These are phyloP conservation scores for Strigomonas culicis DNA, from an alignment of 208 protist species.

Conservation along the genomic window DNA sequence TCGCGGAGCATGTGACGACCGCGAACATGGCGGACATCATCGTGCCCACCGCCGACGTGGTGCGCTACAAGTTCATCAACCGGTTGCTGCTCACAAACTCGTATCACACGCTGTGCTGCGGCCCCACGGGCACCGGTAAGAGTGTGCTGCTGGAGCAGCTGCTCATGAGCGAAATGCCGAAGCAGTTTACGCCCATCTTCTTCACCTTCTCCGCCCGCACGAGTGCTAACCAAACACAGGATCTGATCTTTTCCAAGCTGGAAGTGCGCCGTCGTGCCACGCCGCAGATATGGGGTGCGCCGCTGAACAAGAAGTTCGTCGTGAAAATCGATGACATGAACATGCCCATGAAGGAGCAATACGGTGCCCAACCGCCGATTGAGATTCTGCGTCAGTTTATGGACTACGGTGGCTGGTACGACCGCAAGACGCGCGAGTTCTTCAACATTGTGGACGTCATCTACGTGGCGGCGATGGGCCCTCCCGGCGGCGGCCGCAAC, in stretches of 20 bases:
- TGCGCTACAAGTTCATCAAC: slow-evolving; percentile 95
- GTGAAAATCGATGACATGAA: slow-evolving; percentile 99
- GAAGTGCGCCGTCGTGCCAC: slow-evolving; percentile 94
- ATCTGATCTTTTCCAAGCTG: slow-evolving; percentile 97
- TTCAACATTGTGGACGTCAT: slow-evolving; percentile 95
- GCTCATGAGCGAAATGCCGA: slow-evolving; percentile 92
- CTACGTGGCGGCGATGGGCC: slow-evolving; percentile 95
- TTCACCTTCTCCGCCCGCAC: slow-evolving; percentile 98
- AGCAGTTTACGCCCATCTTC: slow-evolving; percentile 94
- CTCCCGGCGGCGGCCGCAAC: slow-evolving; percentile 96
- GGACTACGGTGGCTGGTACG: slow-evolving; percentile 97
- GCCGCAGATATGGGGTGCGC: slow-evolving; percentile 95
- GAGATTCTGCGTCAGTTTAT: slow-evolving; percentile 98
- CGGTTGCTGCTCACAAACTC: slow-evolving; percentile 87
- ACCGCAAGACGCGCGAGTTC: slow-evolving; percentile 93
- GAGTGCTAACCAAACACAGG: slow-evolving; percentile 96
- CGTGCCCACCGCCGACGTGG: slow-evolving; percentile 96
- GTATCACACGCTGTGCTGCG: slow-evolving; percentile 94
- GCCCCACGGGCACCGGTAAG: slow-evolving; percentile 98
- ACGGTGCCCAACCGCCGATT: slow-evolving; percentile 98
- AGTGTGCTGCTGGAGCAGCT: slow-evolving; percentile 94
- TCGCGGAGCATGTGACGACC: slow-evolving; percentile 80
- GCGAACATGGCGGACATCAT: slow-evolving; percentile 95
- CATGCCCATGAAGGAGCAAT: slow-evolving; percentile 98
- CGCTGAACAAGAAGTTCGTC: slow-evolving; percentile 95